Evolutionary conservation across 208 protist genomes (phyloP).

Genomic region (Vickermania ingenoplastis): DNA sequence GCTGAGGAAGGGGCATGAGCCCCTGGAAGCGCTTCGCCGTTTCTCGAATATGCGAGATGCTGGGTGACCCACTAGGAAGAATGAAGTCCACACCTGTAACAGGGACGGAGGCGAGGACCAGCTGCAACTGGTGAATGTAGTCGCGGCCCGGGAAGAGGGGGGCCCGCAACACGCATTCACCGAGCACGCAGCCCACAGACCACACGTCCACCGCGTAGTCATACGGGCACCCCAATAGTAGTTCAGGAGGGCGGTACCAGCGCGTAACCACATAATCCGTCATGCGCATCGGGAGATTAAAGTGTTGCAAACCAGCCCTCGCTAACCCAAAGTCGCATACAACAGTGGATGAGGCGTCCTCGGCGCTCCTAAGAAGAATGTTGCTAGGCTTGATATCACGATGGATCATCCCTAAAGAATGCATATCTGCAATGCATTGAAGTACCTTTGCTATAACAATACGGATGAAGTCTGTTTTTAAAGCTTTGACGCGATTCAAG

Average conservation of each 20-base stretch:
- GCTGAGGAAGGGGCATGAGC: constrained; percentile 36
- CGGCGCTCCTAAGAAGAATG: constrained; percentile 84
- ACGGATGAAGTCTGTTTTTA: constrained; percentile 70
- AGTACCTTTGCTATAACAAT: constrained; percentile 95
- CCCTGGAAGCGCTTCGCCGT: constrained; percentile 59
- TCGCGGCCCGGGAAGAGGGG: constrained; percentile 82
- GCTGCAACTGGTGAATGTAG: constrained; percentile 86
- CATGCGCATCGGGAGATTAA: constrained; percentile 75
- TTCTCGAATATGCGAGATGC: constrained; percentile 55
- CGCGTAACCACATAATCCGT: constrained; percentile 97
- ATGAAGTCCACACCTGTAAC: constrained; percentile 66
- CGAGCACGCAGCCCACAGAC: constrained; percentile 98
- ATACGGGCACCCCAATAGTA: constrained; percentile 94
- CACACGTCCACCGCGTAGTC: constrained; percentile 95
- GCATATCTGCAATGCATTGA: constrained; percentile 92
- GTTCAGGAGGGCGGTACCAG: constrained; percentile 99
- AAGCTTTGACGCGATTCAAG: constrained; percentile 51
- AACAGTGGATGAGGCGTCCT: constrained; percentile 71
- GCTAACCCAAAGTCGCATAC: constrained; percentile 93
- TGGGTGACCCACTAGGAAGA: constrained; percentile 25
- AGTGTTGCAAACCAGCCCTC: constrained; percentile 48
- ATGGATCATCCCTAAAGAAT: constrained; percentile 95
- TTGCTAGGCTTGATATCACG: constrained; percentile 95
- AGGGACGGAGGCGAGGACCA: constrained; percentile 70
- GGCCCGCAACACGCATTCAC: constrained; percentile 90